A percentile compares a stretch with the other conserved stretches of the same genome.
phyloP scores from a whole-genome alignment of 2,329 filamentous ascomycete species.

The Dothiorella sarmentorum region DNA sequence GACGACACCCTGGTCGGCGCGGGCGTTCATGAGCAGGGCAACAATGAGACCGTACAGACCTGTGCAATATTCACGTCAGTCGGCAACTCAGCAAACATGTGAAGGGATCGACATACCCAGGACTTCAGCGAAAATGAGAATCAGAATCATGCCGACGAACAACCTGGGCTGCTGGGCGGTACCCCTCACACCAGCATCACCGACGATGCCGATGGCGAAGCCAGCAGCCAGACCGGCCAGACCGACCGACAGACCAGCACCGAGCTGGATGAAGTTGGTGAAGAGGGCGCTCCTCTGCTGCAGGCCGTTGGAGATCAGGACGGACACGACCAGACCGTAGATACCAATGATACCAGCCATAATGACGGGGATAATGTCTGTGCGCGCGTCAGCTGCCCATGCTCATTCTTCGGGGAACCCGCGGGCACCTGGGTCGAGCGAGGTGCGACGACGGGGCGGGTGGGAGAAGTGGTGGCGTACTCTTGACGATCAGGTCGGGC shows the following conservation, averaged over 20 bases:
- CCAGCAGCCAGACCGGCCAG: conserved; percentile 90
- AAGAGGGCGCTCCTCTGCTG: conserved; percentile 47
- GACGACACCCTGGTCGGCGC: conserved; percentile 45
- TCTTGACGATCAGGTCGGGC: conserved; percentile 98
- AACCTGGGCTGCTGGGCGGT: conserved; percentile 80
- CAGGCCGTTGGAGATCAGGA: conserved; percentile 54
- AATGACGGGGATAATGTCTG: conserved; percentile 99
- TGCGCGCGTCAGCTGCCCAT: conserved; percentile 19
- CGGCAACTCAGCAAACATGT: not conserved
- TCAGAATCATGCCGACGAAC: conserved; percentile 97
- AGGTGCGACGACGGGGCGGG: conserved; percentile 18
- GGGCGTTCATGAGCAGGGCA: conserved; percentile 99
- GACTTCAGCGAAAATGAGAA: conserved; percentile 99
- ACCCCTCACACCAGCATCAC: conserved; percentile 84
- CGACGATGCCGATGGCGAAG: conserved; percentile 62
- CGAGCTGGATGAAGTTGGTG: conserved; percentile 52
- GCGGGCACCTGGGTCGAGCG: conserved; percentile 19
- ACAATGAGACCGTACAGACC: conserved; percentile 99
- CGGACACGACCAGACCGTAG: conserved; percentile 58
- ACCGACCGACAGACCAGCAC: conserved; percentile 58
- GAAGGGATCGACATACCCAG: conserved; percentile 63
- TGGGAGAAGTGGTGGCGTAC: conserved; percentile 67
- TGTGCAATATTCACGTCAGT: conserved; percentile 36
- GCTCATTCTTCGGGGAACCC: conserved; percentile 5
- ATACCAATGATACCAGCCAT: conserved; percentile 99